Evolutionary conservation across 371 early-diverging fungal genomes (phyloP).

Genomic region (Mycotypha africana): DNA sequence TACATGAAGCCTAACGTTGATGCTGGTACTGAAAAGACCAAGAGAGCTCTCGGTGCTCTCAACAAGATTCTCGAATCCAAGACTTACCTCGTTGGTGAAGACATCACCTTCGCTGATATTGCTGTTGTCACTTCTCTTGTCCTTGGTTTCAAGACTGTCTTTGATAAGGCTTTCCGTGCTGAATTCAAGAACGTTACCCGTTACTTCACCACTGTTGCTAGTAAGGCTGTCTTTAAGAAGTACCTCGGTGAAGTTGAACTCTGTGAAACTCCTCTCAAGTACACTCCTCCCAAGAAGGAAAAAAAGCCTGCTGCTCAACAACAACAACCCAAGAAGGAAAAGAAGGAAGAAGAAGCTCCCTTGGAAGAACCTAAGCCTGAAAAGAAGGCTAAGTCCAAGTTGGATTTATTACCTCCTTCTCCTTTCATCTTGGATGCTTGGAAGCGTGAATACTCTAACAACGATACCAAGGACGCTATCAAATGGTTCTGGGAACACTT

Average conservation of each 20-base stretch:
- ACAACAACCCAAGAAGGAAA: slow-evolving; percentile 53
- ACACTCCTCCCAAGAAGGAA: slow-evolving; percentile 45
- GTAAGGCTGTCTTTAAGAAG: slow-evolving; percentile 75
- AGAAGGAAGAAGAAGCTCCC: slow-evolving; percentile 54
- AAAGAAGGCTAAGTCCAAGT: slow-evolving; percentile 89
- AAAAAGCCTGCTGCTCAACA: slow-evolving; percentile 56
- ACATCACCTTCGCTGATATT: slow-evolving; percentile 75
- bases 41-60: slow-evolving; percentile 51
- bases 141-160: slow-evolving; percentile 35
- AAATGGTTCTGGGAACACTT: slow-evolving; percentile 93
- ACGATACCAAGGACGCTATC: slow-evolving; percentile 84
- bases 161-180: slow-evolving; percentile 66
- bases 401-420: slow-evolving; percentile 86
- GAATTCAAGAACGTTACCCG: slow-evolving; percentile 78
- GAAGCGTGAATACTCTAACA: slow-evolving; percentile 97
- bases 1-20: slow-evolving; percentile 54
- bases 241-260: slow-evolving; percentile 59
- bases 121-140: slow-evolving; percentile 47
- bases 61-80: slow-evolving; percentile 56
- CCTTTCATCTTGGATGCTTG: slow-evolving; percentile 83
- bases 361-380: slow-evolving; percentile 58
- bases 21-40: slow-evolving; percentile 49
- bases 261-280: slow-evolving; percentile 32
- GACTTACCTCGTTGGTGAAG: slow-evolving; percentile 80
- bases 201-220: slow-evolving; percentile 78